Percentiles rank a stretch among this genome's conserved stretches.
These are phyloP conservation scores for Saccharomycopsis crataegensis DNA, from an alignment of 1,139 yeast genomes.

Conservation along the genomic window DNA sequence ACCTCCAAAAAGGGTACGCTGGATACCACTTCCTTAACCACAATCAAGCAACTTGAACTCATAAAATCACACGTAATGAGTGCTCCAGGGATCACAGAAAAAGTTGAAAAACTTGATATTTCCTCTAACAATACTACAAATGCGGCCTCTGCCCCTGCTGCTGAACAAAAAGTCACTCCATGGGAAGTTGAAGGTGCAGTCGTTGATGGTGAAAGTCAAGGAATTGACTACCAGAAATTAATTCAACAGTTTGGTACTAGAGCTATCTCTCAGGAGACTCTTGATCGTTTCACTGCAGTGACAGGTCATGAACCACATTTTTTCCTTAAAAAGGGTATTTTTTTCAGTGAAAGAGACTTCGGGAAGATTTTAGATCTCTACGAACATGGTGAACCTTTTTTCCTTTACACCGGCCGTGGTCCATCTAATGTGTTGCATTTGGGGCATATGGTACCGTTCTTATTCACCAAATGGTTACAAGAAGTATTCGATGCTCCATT, in stretches of 20 bases:
- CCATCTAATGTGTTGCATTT: slow-evolving; percentile 95
- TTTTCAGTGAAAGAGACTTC: slow-evolving; percentile 90
- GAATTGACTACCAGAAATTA: slow-evolving; percentile 84
- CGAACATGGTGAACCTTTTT: slow-evolving; percentile 93
- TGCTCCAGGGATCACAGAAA: slow-evolving; percentile 1
- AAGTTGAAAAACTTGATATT: slow-evolving; percentile 5
- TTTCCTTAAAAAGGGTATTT: slow-evolving; percentile 82
- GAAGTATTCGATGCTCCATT: slow-evolving; percentile 97
- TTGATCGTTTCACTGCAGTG: slow-evolving; percentile 65
- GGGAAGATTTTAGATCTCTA: slow-evolving; percentile 71
- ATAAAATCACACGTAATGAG: background rate
- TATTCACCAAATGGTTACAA: slow-evolving; percentile 96
- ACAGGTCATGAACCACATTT: slow-evolving; percentile 96
- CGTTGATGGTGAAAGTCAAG: slow-evolving; percentile 83
- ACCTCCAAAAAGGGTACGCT: too few relatives aligned
- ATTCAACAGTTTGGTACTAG: slow-evolving; percentile 85
- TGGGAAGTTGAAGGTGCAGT: slow-evolving; percentile 99
- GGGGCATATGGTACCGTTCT: slow-evolving; percentile 95
- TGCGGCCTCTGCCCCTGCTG: slow-evolving; percentile 21
- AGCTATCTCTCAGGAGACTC: slow-evolving; percentile 59
- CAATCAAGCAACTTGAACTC: too few relatives aligned
- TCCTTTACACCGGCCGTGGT: slow-evolving; percentile 96
- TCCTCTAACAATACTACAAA: background rate
- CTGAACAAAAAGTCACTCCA: slow-evolving; percentile 80
- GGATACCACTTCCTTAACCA: too few relatives aligned